Percentiles rank a stretch among this genome's conserved stretches.
phyloP scores from a whole-genome alignment of 345 rosid genomes.

The Bruguiera sexangula region DNA sequence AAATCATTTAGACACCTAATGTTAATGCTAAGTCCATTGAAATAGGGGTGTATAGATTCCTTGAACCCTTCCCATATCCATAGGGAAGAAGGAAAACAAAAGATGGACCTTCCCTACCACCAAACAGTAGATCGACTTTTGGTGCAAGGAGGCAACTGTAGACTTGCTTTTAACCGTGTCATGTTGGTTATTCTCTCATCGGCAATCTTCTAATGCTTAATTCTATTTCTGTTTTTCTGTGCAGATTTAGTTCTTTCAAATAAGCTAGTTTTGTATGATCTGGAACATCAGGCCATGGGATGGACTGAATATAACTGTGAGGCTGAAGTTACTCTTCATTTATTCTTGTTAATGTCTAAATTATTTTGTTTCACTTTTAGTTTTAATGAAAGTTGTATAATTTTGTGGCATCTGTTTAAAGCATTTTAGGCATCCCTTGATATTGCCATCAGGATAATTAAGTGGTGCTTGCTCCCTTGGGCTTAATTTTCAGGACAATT shows the following conservation, averaged over 20 bases:
- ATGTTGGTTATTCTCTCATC: neutral
- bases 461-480: neutral
- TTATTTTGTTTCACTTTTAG: neutral
- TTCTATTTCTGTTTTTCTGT: conserved; percentile 12
- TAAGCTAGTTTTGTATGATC: conserved; percentile 48
- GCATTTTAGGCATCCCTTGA: neutral
- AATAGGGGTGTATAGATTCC: too few relatives aligned
- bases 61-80: too few relatives aligned
- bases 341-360: neutral
- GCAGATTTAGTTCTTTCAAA: conserved; percentile 53
- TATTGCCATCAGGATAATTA: neutral
- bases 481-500: too few relatives aligned
- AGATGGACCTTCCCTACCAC: neutral
- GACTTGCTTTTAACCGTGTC: neutral
- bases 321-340: conserved; percentile 10
- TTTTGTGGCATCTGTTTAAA: neutral
- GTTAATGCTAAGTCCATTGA: too few relatives aligned
- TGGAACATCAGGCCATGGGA: conserved; percentile 42
- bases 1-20: too few relatives aligned
- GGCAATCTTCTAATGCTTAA: neutral
- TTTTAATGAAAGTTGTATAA: neutral
- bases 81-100: neutral
- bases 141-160: neutral
- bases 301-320: conserved; percentile 52
- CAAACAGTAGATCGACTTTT: neutral